Base-by-base conservation (phyloP, 1,284 basidiomycete species). In the Ganoderma boninense region DNA sequence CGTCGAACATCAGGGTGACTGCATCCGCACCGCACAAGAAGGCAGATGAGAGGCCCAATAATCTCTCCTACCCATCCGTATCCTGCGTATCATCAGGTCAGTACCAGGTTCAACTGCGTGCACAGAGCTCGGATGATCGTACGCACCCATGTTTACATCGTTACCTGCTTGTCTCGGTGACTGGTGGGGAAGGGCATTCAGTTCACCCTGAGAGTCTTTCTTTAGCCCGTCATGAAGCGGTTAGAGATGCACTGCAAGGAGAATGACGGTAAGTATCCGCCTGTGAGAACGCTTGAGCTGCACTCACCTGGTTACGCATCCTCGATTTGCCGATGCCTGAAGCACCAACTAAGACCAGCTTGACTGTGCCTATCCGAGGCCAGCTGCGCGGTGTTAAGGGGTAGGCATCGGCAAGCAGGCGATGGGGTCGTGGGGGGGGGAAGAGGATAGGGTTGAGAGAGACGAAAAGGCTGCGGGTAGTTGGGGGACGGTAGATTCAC, bases 21-120 rank as follows among this genome's bases (percentile, higher is more conserved):
- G 94, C 94, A 77, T 95, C 93, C 4, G 94, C 92, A 1, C 93
- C 92, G 10, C 94, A 87, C 75, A 94, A 95, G 82, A 95, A 95
- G 0, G 94, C 93, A 0, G 87, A 85, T 0, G 93, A 93, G 29
- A 96, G 85, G 59, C 87, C 90, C 0, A 93, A 93, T 82, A 95
- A 95, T 10, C 94, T 88, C 77, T 96, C 94, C 78, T 96, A 94
- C 1, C 94, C 93, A 4, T 93, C 92, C 0, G 91, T 93, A 74
- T 93, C 91, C 90, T 92, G 65, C 35, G n/a, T 10, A 3, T 10
- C 14, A 7, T 61, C 32, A 38, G 13, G 46, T 20, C 46, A 49
- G 38, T 32, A 32, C 20, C 20, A 52, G 5, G 11, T 6, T 14
- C 14, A 42, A 11, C 10, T 14, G 40, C 43, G 14, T 18, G 18